A percentile compares a stretch with the other conserved stretches of the same genome.
Evolutionary conservation across 192 early-diverging fungal species (phyloP).

Genomic region (Linnemannia schmuckeri): DNA sequence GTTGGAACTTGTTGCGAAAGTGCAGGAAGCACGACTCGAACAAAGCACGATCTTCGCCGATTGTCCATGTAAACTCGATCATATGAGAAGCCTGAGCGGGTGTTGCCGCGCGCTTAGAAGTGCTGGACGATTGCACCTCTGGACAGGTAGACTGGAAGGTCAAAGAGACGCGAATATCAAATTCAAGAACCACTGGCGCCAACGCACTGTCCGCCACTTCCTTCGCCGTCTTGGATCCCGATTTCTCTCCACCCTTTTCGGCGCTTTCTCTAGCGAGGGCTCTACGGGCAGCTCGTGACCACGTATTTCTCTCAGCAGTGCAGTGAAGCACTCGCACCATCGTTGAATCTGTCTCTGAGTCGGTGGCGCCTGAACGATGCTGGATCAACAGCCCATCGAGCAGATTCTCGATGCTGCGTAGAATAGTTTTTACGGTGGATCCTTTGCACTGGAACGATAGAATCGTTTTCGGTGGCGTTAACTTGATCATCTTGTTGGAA

Average conservation of each 20-base stretch:
- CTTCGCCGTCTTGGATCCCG: background rate
- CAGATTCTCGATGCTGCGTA: background rate
- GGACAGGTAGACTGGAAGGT: background rate
- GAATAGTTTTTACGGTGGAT: background rate
- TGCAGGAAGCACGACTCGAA: conserved; percentile 65
- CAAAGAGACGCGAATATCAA: conserved; percentile 16
- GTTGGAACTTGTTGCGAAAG: conserved; percentile 12
- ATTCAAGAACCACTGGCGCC: background rate
- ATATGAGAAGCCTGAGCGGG: background rate
- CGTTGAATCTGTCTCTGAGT: background rate
- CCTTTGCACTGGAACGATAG: conserved; percentile 10
- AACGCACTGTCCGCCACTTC: background rate
- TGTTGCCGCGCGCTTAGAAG: background rate
- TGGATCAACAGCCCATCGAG: conserved; percentile 16
- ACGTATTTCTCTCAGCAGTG: conserved; percentile 33
- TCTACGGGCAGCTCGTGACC: conserved; percentile 53
- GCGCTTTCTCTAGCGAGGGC: conserved; percentile 14
- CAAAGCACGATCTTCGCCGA: conserved; percentile 60
- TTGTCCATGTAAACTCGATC: conserved; percentile 55
- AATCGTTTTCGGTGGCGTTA: conserved; percentile 24
- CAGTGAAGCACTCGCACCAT: background rate
- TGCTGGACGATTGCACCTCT: background rate
- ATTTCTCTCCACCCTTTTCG: background rate
- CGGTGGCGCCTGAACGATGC: background rate
- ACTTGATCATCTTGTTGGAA: conserved; percentile 38